Conservation (phyloP, 106 monocot species). For the Dioscorea dumetorum region DNA sequence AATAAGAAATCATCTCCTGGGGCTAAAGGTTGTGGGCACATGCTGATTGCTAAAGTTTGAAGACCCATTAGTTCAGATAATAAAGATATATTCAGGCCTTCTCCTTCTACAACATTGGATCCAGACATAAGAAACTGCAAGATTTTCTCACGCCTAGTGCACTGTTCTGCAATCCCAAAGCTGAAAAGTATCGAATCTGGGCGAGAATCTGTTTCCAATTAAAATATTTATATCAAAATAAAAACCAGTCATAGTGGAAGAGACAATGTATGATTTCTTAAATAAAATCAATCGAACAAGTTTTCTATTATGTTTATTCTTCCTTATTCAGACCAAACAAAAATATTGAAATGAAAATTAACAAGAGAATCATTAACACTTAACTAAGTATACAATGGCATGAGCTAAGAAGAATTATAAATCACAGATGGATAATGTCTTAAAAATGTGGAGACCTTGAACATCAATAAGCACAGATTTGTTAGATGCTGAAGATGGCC, state of each 20-base stretch:
- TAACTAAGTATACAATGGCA: background rate
- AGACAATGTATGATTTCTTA: too few species aligned
- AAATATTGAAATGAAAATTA: too few species aligned
- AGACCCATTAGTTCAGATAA: conserved; percentile 37
- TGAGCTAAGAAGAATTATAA: background rate
- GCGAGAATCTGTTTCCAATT: conserved; percentile 34
- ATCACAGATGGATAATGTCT: background rate
- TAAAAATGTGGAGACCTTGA: conserved; percentile 2
- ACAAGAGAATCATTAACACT: too few species aligned
- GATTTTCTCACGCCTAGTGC: conserved; percentile 54
- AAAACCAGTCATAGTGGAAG: background rate
- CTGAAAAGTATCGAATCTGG: conserved; percentile 53
- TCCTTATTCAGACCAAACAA: too few species aligned
- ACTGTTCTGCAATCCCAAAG: conserved; percentile 59
- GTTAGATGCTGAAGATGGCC: background rate
- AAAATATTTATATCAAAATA: background rate
- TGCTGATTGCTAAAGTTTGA: conserved; percentile 18
- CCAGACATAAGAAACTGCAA: conserved; percentile 40
- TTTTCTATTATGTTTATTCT: too few species aligned
- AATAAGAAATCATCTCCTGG: conserved; percentile 16
- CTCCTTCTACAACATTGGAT: conserved; percentile 23
- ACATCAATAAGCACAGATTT: conserved; percentile 6
- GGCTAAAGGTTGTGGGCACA: background rate
- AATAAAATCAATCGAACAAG: too few species aligned
- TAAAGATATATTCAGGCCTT: conserved; percentile 24